Conservation (phyloP, 2,329 filamentous ascomycete genomes). For the Trichoderma sp. region DNA sequence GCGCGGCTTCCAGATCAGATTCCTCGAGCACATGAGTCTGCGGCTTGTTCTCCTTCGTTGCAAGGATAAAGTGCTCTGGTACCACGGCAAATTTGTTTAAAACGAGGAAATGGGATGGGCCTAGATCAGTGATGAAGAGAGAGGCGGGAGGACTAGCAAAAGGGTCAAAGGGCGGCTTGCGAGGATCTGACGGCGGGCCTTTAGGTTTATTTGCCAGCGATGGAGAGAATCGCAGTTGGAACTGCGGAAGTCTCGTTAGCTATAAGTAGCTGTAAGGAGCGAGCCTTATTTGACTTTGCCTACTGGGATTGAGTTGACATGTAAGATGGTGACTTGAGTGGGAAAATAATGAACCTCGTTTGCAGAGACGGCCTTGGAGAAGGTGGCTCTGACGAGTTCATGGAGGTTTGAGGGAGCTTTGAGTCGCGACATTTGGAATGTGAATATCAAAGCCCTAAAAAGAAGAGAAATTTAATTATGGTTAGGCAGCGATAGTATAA, state of each 20-base stretch:
- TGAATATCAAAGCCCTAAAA: neutral
- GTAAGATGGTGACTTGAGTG: slow-evolving; percentile 56
- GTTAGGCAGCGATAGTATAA: neutral
- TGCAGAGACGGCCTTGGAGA: slow-evolving; percentile 51
- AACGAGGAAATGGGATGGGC: slow-evolving; percentile 64
- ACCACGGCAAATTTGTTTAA: slow-evolving; percentile 78
- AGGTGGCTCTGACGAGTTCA: slow-evolving; percentile 54
- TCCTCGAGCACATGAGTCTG: slow-evolving; percentile 67
- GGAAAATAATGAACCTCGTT: slow-evolving; percentile 59
- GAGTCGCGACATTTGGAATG: slow-evolving; percentile 44
- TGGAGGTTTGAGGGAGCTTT: slow-evolving; percentile 54
- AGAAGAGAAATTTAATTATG: neutral
- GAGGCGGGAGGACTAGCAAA: slow-evolving; percentile 63
- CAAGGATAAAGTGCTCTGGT: slow-evolving; percentile 71
- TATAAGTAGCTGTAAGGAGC: slow-evolving; percentile 4
- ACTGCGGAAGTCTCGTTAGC: slow-evolving; percentile 48
- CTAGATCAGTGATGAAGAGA: slow-evolving; percentile 57
- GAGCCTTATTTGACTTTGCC: slow-evolving; percentile 26
- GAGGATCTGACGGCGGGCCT: slow-evolving; percentile 43
- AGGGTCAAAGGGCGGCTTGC: slow-evolving; percentile 57
- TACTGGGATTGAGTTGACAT: slow-evolving; percentile 50
- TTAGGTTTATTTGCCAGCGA: slow-evolving; percentile 70
- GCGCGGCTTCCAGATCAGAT: slow-evolving; percentile 63
- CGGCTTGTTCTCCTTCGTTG: slow-evolving; percentile 64
- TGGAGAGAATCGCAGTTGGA: slow-evolving; percentile 74